Percentiles rank a stretch among this genome's conserved stretches.
Conservation (phyloP, 495 filamentous ascomycete genomes). For the Thozetella sp. region DNA sequence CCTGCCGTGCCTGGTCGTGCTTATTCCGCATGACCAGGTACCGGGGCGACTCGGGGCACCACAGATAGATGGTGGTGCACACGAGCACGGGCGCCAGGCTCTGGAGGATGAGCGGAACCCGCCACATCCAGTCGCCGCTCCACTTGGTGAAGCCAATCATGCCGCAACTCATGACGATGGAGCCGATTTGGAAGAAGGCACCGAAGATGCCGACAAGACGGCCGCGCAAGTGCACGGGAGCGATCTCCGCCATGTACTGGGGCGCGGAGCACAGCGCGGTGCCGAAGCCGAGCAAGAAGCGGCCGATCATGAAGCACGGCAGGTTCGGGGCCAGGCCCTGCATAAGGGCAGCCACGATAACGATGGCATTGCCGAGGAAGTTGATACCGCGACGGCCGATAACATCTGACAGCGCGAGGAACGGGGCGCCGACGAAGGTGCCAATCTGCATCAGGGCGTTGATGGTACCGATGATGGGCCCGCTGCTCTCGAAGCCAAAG, state of each 20-base stretch:
- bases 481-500: background rate
- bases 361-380: slow-evolving; percentile 1
- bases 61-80: background rate
- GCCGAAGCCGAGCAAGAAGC: slow-evolving; percentile 37
- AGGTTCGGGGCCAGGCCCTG: slow-evolving; percentile 1
- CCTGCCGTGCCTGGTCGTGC: background rate
- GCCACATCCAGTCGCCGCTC: background rate
- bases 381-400: slow-evolving; percentile 2
- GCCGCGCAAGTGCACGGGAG: slow-evolving; percentile 47
- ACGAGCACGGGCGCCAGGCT: background rate
- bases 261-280: slow-evolving; percentile 53
- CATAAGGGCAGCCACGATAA: background rate
- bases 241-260: slow-evolving; percentile 54
- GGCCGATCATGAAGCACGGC: slow-evolving; percentile 9
- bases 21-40: background rate
- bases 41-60: background rate
- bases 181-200: slow-evolving; percentile 1
- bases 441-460: background rate
- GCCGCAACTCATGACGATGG: background rate
- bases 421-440: background rate
- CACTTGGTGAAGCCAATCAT: background rate
- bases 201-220: slow-evolving; percentile 42
- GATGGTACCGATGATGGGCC: slow-evolving; percentile 1
- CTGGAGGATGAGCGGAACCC: background rate
- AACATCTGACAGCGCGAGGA: background rate